Conservation (phyloP, 2,329 filamentous ascomycete genomes). For the Aureobasidium uvarum region DNA sequence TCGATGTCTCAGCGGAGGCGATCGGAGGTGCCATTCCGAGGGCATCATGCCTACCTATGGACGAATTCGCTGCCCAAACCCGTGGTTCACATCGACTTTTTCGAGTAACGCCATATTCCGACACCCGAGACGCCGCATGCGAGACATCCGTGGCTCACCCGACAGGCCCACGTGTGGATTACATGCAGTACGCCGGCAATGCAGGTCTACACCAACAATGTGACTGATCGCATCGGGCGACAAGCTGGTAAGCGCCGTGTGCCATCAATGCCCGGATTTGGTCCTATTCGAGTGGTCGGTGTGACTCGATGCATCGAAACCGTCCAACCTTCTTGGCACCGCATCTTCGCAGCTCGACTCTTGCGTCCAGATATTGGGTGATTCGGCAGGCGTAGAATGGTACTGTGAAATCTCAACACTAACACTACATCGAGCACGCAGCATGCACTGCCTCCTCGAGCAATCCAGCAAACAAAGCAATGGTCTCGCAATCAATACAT, state of each 20-base stretch:
- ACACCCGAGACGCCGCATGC: conserved; percentile 21
- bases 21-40: conserved; percentile 12
- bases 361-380: not conserved
- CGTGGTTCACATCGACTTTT: conserved; percentile 13
- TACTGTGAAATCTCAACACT: conserved; percentile 12
- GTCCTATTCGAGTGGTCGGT: not conserved
- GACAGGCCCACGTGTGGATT: conserved; percentile 17
- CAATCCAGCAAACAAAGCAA: not conserved
- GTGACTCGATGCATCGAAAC: not conserved
- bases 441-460: not conserved
- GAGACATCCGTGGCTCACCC: conserved; percentile 22
- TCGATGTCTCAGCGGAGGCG: not conserved
- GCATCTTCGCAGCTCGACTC: not conserved
- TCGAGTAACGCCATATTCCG: conserved; percentile 13
- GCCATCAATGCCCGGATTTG: not conserved
- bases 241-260: conserved; percentile 17
- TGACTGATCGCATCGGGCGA: conserved; percentile 8
- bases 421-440: conserved; percentile 6
- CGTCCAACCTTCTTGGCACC: not conserved
- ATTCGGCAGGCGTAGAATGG: not conserved
- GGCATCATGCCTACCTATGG: not conserved
- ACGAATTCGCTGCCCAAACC: not conserved
- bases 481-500: not conserved
- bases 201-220: conserved; percentile 7
- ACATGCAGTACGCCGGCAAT: conserved; percentile 14